Evolutionary conservation across 1,284 basidiomycete genomes (phyloP).

Genomic region (Mycosarcoma mackinlayi): DNA sequence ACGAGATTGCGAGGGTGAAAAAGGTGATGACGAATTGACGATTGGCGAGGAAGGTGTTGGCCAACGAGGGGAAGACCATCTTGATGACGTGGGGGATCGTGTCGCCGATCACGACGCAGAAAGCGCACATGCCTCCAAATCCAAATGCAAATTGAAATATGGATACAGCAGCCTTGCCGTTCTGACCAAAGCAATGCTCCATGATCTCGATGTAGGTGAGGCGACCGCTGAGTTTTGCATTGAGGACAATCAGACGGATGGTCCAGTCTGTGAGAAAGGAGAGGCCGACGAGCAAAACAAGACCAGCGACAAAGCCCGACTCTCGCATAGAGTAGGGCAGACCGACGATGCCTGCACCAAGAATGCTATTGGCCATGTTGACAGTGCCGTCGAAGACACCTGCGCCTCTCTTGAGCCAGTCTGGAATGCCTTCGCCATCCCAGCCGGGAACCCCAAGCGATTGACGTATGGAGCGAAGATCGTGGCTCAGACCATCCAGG

Average conservation of each 20-base stretch:
- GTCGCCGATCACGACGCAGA: constrained; percentile 75
- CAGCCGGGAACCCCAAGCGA: constrained; percentile 68
- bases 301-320: constrained; percentile 89
- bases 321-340: constrained; percentile 91
- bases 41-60: constrained; percentile 82
- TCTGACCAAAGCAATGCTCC: constrained; percentile 88
- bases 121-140: constrained; percentile 80
- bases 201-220: constrained; percentile 96
- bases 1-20: constrained; percentile 73
- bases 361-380: constrained; percentile 95
- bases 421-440: constrained; percentile 69
- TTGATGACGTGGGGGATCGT: constrained; percentile 92
- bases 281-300: constrained; percentile 81
- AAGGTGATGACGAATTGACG: constrained; percentile 83
- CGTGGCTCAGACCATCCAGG: constrained; percentile 51
- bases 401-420: constrained; percentile 74
- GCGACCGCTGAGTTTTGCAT: constrained; percentile 92
- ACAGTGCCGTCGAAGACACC: constrained; percentile 84
- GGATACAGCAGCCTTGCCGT: constrained; percentile 80
- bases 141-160: constrained; percentile 98
- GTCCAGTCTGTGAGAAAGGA: constrained; percentile 96
- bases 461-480: constrained; percentile 52
- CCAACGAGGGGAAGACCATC: constrained; percentile 83
- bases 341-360: constrained; percentile 81
- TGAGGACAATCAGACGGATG: constrained; percentile 87